These are phyloP conservation scores for Calonectria multiphialidica DNA, from an alignment of 2,329 filamentous ascomycete genomes.

Conservation along the genomic window DNA sequence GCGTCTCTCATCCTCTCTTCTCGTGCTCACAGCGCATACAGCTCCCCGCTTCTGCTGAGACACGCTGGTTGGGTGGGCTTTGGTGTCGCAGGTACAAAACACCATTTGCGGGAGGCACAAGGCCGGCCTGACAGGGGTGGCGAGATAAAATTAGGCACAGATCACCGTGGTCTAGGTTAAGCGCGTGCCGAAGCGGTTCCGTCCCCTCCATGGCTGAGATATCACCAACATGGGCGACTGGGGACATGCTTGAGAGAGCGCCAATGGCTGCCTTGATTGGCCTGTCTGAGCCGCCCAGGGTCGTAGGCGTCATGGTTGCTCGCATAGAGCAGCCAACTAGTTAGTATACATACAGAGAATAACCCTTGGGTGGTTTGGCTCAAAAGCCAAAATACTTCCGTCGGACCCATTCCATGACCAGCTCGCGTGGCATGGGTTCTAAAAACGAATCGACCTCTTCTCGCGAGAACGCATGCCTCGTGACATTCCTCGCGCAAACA, in stretches of 20 bases:
- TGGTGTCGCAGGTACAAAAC: slow-evolving; percentile 4
- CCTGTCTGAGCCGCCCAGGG: not conserved
- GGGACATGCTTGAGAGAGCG: not conserved
- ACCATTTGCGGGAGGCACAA: not conserved
- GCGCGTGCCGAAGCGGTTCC: slow-evolving; percentile 4
- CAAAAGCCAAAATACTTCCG: slow-evolving; percentile 2
- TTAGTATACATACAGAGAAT: not conserved
- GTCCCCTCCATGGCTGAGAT: slow-evolving; percentile 1
- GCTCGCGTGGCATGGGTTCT: not conserved
- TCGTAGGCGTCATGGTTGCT: not conserved
- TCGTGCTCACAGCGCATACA: not conserved
- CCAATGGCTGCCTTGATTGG: not conserved
- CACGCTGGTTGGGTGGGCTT: slow-evolving; percentile 5
- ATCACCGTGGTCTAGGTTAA: not conserved
- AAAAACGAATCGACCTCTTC: not conserved
- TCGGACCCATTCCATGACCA: slow-evolving; percentile 2
- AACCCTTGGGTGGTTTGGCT: not conserved
- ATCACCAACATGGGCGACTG: slow-evolving; percentile 1
- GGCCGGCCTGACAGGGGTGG: not conserved
- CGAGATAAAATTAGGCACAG: not conserved
- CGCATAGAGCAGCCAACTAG: not conserved
- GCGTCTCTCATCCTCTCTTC: not conserved
- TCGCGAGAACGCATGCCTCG: not conserved
- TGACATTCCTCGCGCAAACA: not conserved
- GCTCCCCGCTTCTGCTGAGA: not conserved